Percentiles rank a stretch among this genome's conserved stretches.
Conservation (phyloP, 1,284 basidiomycete species). For the Earliella scabrosa region DNA sequence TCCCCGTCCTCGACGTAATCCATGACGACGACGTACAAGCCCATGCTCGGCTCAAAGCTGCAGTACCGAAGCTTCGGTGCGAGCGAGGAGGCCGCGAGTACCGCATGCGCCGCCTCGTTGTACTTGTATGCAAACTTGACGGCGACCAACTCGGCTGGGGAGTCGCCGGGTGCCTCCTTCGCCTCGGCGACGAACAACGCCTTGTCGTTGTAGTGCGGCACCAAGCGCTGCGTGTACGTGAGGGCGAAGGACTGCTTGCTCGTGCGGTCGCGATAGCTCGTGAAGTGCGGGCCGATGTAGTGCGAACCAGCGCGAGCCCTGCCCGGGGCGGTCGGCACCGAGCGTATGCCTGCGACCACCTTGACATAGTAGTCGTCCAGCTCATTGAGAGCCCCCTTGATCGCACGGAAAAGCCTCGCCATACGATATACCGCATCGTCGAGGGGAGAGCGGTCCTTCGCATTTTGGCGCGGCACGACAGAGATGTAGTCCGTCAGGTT, state of each 20-base stretch:
- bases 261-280: not conserved
- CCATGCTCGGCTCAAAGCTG: slow-evolving; percentile 9
- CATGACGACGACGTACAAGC: slow-evolving; percentile 29
- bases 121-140: slow-evolving; percentile 23
- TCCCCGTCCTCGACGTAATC: slow-evolving; percentile 17
- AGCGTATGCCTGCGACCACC: not conserved
- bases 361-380: slow-evolving; percentile 4
- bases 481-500: slow-evolving; percentile 12
- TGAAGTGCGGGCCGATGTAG: slow-evolving; percentile 15
- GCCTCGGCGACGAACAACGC: slow-evolving; percentile 12
- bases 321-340: not conserved
- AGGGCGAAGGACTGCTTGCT: not conserved
- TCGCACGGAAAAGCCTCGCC: slow-evolving; percentile 11
- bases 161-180: not conserved
- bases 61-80: slow-evolving; percentile 16
- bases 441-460: not conserved
- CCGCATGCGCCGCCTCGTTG: slow-evolving; percentile 9
- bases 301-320: not conserved
- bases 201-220: not conserved
- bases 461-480: not conserved
- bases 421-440: slow-evolving; percentile 4
- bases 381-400: slow-evolving; percentile 1
- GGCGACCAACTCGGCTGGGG: slow-evolving; percentile 1
- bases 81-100: slow-evolving; percentile 8
- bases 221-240: slow-evolving; percentile 11